Percentiles rank a stretch among this genome's conserved stretches.
These are phyloP conservation scores for Rosa rugosa DNA, from an alignment of 306 rosid species.

Conservation along the genomic window DNA sequence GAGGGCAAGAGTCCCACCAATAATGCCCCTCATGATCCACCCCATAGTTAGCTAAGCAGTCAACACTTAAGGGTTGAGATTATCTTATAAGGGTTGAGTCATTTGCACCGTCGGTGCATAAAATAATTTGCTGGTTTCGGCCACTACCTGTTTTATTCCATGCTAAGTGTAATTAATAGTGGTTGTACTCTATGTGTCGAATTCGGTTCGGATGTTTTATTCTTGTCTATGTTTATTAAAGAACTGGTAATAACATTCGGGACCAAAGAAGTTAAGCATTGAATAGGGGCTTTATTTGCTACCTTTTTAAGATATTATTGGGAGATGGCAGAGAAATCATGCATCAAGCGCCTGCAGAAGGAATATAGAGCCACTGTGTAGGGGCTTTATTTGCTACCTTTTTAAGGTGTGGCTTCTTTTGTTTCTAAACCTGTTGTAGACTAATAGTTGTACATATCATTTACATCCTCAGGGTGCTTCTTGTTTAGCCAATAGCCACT, in stretches of 20 bases:
- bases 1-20: too few species aligned
- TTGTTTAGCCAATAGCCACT: not conserved
- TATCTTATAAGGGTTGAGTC: too few species aligned
- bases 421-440: slow-evolving; percentile 14
- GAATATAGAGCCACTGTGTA: slow-evolving; percentile 98
- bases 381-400: too few species aligned
- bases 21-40: too few species aligned
- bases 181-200: not conserved
- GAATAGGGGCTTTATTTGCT: slow-evolving; percentile 24
- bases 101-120: too few species aligned
- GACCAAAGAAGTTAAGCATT: not conserved
- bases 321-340: slow-evolving; percentile 89
- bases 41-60: too few species aligned
- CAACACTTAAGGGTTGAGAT: too few species aligned
- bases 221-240: slow-evolving; percentile 28
- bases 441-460: not conserved
- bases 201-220: not conserved
- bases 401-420: slow-evolving; percentile 57
- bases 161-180: not conserved
- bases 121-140: not conserved
- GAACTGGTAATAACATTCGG: slow-evolving; percentile 10
- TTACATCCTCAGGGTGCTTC: not conserved
- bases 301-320: slow-evolving; percentile 13
- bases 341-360: slow-evolving; percentile 93
- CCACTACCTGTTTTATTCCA: not conserved